Conservation (phyloP, 1,139 yeast species). For the Debaryomyces singareniensis region DNA sequence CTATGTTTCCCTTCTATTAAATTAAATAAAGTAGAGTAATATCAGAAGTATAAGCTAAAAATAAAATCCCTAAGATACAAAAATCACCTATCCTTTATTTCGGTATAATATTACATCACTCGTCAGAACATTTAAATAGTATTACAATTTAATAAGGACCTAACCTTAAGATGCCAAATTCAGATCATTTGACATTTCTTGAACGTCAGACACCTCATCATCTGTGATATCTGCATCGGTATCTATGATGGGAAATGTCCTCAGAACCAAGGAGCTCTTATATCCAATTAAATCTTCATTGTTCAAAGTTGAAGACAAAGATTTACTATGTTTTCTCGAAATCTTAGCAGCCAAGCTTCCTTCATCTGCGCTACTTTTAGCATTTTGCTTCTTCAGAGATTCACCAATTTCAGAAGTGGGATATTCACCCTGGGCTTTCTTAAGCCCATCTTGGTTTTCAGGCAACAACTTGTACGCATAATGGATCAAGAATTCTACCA, state of each 20-base stretch:
- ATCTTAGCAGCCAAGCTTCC: neutral
- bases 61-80: too few species aligned
- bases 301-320: slow-evolving; percentile 46
- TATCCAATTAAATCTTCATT: slow-evolving; percentile 46
- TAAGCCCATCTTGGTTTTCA: slow-evolving; percentile 10
- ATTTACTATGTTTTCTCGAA: slow-evolving; percentile 42
- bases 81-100: too few species aligned
- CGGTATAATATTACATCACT: too few species aligned
- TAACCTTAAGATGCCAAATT: too few species aligned
- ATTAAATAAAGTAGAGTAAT: too few species aligned
- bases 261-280: slow-evolving; percentile 15
- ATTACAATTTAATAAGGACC: too few species aligned
- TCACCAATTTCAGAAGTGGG: neutral
- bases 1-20: too few species aligned
- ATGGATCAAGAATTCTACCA: slow-evolving; percentile 82
- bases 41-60: too few species aligned
- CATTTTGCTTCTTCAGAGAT: neutral
- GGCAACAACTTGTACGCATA: slow-evolving; percentile 77
- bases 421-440: too few species aligned
- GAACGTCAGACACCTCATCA: neutral
- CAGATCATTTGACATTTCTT: neutral
- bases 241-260: slow-evolving; percentile 8
- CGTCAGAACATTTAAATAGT: too few species aligned
- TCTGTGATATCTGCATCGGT: neutral
- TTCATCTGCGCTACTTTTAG: neutral